A percentile compares a stretch with the other conserved stretches of the same genome.
These are phyloP conservation scores for Meira nashicola DNA, from an alignment of 1,284 basidiomycete species.

Conservation along the genomic window DNA sequence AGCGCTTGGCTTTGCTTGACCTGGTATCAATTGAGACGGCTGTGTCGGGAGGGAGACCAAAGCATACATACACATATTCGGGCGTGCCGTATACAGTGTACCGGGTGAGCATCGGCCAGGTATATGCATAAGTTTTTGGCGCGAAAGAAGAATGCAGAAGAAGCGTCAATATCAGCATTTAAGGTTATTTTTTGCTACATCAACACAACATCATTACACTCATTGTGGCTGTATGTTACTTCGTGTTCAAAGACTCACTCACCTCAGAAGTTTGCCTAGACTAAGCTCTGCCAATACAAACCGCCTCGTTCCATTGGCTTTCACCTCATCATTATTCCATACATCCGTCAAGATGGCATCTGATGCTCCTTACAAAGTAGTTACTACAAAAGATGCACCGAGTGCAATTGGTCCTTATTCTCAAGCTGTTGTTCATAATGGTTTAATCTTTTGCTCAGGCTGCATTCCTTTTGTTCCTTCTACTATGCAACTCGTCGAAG, in stretches of 20 bases:
- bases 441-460: conserved; percentile 82
- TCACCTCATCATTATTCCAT: conserved; percentile 2
- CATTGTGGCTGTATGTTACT: neutral
- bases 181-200: neutral
- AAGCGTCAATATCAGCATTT: neutral
- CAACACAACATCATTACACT: neutral
- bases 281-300: too few species aligned
- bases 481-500: conserved; percentile 68
- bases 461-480: conserved; percentile 78
- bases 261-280: neutral
- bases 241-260: neutral
- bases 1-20: too few species aligned
- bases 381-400: conserved; percentile 46
- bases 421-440: conserved; percentile 73
- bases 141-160: too few species aligned
- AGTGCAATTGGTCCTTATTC: conserved; percentile 51
- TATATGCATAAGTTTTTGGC: too few species aligned
- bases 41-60: too few species aligned
- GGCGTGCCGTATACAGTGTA: too few species aligned
- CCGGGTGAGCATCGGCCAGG: too few species aligned
- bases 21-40: too few species aligned
- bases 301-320: neutral
- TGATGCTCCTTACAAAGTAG: conserved; percentile 34
- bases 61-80: too few species aligned
- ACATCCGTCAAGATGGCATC: conserved; percentile 7